Evolutionary conservation across 1,284 basidiomycete species (phyloP).

Genomic region (Cronartium quercuum): DNA sequence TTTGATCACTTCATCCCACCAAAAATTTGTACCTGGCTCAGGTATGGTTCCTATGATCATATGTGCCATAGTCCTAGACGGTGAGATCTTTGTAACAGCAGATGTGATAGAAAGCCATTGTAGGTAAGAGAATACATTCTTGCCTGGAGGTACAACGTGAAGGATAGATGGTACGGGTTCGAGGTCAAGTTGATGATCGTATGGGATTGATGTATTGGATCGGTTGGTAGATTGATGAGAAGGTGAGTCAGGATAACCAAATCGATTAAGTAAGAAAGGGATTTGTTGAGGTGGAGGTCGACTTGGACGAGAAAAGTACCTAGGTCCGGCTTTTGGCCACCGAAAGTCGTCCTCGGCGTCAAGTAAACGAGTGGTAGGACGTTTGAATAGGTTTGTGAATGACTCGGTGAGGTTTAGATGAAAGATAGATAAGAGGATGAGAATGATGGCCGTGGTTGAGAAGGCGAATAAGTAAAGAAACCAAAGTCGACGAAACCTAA

Average conservation of each 20-base stretch:
- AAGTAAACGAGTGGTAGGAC: not conserved
- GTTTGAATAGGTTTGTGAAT: slow-evolving; percentile 4
- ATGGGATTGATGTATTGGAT: not conserved
- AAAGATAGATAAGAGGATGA: not conserved
- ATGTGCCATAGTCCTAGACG: slow-evolving; percentile 22
- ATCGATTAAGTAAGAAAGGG: slow-evolving; percentile 32
- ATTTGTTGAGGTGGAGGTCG: slow-evolving; percentile 10
- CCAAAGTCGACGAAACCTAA: not conserved
- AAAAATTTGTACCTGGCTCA: slow-evolving; percentile 23
- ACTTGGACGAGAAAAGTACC: not conserved
- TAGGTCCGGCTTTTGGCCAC: not conserved
- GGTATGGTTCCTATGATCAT: slow-evolving; percentile 24
- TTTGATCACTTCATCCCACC: slow-evolving; percentile 28
- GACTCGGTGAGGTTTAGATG: not conserved
- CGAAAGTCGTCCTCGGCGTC: slow-evolving; percentile 22
- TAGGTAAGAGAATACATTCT: slow-evolving; percentile 27
- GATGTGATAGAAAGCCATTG: slow-evolving; percentile 33
- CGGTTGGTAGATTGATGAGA: not conserved
- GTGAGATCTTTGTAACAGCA: slow-evolving; percentile 24
- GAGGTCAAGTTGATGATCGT: not conserved
- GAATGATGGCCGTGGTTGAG: not conserved
- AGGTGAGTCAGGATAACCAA: slow-evolving; percentile 20
- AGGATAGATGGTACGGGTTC: slow-evolving; percentile 25
- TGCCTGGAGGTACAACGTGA: slow-evolving; percentile 34
- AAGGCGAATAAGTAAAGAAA: not conserved